Conservation (phyloP, 495 filamentous ascomycete genomes). For the Aspergillus conjunctus region DNA sequence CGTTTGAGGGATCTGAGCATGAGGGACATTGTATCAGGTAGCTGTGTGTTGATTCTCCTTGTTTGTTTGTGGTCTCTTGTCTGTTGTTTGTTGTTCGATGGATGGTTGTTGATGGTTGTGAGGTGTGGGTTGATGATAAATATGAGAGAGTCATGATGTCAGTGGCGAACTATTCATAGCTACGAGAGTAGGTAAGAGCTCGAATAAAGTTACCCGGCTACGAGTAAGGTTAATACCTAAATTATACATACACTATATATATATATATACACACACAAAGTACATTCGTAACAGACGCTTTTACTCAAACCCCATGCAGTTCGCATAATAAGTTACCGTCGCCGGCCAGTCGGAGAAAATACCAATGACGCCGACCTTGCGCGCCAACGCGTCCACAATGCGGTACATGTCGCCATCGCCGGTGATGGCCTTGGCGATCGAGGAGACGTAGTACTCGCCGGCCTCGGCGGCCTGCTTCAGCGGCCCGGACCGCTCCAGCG, state of each 20-base stretch:
- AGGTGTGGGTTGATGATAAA: neutral
- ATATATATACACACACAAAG: neutral
- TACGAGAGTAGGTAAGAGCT: neutral
- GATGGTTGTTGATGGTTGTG: too few species aligned
- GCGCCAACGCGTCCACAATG: constrained; percentile 58
- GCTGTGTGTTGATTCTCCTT: neutral
- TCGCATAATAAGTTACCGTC: constrained; percentile 64
- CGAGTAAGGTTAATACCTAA: neutral
- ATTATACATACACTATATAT: constrained; percentile 9
- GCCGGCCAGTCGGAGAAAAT: constrained; percentile 67
- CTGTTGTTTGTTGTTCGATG: neutral
- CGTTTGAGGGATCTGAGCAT: constrained; percentile 9
- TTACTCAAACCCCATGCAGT: constrained; percentile 51
- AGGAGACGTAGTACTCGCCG: constrained; percentile 56
- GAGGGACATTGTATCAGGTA: constrained; percentile 1
- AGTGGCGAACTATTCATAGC: neutral
- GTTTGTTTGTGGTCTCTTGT: too few species aligned
- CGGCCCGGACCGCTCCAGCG: constrained; percentile 60
- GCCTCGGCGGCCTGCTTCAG: constrained; percentile 44
- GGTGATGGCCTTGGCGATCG: constrained; percentile 51
- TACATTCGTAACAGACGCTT: too few species aligned
- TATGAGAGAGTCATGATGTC: neutral
- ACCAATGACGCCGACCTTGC: constrained; percentile 55
- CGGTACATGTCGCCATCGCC: constrained; percentile 61
- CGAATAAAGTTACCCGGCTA: too few species aligned